These are phyloP conservation scores for Emergomyces orientalis DNA, from an alignment of 2,329 filamentous ascomycete species.

Conservation along the genomic window DNA sequence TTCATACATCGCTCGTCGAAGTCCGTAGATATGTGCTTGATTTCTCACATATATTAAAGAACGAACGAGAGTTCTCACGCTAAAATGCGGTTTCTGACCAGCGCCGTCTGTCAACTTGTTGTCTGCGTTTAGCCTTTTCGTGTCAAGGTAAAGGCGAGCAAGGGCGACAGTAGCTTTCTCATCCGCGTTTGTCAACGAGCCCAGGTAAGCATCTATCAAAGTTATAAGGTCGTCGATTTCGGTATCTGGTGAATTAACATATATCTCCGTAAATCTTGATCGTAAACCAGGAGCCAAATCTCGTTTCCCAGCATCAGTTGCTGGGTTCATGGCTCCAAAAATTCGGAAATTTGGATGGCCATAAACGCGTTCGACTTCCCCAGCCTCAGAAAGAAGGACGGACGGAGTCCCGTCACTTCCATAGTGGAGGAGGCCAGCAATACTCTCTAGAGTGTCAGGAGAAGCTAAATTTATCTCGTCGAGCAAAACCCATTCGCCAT, in stretches of 20 bases:
- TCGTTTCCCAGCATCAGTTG: constrained; percentile 92
- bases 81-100: constrained; percentile 94
- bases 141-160: constrained; percentile 76
- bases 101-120: constrained; percentile 89
- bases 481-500: constrained; percentile 92
- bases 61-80: constrained; percentile 83
- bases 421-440: constrained; percentile 74
- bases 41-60: constrained; percentile 81
- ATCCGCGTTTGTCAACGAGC: constrained; percentile 59
- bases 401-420: constrained; percentile 65
- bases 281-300: constrained; percentile 82
- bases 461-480: constrained; percentile 97
- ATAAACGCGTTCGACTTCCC: constrained; percentile 78
- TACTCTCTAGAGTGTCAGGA: constrained; percentile 86
- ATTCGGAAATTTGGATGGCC: constrained; percentile 91
- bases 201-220: constrained; percentile 83
- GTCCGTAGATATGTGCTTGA: constrained; percentile 71
- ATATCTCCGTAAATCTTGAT: constrained; percentile 91
- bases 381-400: constrained; percentile 83
- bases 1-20: constrained; percentile 81
- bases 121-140: constrained; percentile 68
- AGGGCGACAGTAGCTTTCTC: constrained; percentile 70
- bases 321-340: constrained; percentile 98
- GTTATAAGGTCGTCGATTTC: constrained; percentile 77
- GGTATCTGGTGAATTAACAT: constrained; percentile 80